Evolutionary conservation across 495 filamentous ascomycete species (phyloP).

Genomic region (Delitschia confertaspora): DNA sequence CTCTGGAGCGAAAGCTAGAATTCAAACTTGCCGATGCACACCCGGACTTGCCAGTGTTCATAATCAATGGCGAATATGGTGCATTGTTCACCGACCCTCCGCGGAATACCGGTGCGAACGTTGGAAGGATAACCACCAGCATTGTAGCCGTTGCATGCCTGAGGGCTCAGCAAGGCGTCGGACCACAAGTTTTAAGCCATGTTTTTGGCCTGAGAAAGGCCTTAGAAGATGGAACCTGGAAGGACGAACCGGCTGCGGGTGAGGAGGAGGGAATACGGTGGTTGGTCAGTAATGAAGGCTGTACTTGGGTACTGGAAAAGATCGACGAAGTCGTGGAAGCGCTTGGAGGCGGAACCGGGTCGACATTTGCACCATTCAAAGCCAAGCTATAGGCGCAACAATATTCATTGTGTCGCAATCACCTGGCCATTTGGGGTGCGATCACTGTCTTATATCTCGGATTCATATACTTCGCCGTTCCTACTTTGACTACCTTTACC

Average conservation of each 20-base stretch:
- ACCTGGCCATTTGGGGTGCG: no score
- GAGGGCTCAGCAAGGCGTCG: conserved; percentile 66
- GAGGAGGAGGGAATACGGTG: conserved; percentile 48
- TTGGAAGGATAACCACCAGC: conserved; percentile 56
- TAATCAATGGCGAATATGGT: conserved; percentile 61
- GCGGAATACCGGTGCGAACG: conserved; percentile 37
- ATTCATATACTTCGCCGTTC: no score
- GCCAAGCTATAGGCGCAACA: conserved; percentile 28
- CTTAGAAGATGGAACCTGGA: conserved; percentile 54
- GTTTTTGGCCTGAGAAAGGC: conserved; percentile 67
- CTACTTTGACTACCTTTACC: no score
- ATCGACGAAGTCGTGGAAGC: conserved; percentile 60
- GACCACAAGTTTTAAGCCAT: conserved; percentile 67
- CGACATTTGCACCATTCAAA: conserved; percentile 30
- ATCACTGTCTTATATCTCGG: no score
- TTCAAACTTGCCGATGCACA: conserved; percentile 58
- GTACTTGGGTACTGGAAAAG: conserved; percentile 58
- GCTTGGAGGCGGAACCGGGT: conserved; percentile 47
- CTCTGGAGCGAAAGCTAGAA: conserved; percentile 60
- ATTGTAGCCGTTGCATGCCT: conserved; percentile 62
- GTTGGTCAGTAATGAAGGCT: conserved; percentile 65
- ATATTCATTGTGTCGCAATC: no score
- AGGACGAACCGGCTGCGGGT: conserved; percentile 39
- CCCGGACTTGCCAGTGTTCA: conserved; percentile 69
- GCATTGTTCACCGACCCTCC: conserved; percentile 57